Percentiles rank a stretch among this genome's conserved stretches.
phyloP scores from a whole-genome alignment of 345 rosid genomes.

The Eucalyptus albens region DNA sequence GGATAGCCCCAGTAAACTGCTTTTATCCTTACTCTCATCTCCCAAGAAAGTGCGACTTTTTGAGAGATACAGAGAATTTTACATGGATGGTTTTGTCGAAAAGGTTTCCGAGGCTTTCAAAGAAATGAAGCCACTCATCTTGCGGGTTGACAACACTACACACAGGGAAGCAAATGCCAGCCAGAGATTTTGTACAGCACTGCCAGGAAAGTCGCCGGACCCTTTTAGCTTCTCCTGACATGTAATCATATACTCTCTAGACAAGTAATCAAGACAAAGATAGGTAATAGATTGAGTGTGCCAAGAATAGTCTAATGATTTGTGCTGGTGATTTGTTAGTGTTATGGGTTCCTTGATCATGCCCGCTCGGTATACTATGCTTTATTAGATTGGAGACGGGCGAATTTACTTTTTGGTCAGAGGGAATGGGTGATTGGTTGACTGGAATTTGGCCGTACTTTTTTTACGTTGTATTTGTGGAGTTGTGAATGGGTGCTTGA shows the following conservation, averaged over 20 bases:
- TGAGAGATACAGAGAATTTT: slow-evolving; percentile 19
- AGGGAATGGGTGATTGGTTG: not conserved
- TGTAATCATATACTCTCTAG: slow-evolving; percentile 31
- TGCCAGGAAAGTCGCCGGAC: not conserved
- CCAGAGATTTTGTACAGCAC: slow-evolving; percentile 13
- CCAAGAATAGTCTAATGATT: not conserved
- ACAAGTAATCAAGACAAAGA: not conserved
- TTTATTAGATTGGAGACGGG: not conserved
- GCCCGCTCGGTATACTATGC: not conserved
- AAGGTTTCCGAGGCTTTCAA: slow-evolving; percentile 15
- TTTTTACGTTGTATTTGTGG: not conserved
- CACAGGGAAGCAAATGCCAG: not conserved
- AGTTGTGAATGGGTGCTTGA: not conserved
- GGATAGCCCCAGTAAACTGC: slow-evolving; percentile 34
- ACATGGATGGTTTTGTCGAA: slow-evolving; percentile 29
- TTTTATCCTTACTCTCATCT: slow-evolving; percentile 13
- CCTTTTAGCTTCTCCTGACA: slow-evolving; percentile 42
- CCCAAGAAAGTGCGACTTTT: slow-evolving; percentile 4
- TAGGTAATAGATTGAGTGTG: not conserved
- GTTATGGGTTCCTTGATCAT: not conserved
- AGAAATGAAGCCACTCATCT: not conserved
- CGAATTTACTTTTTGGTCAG: not conserved
- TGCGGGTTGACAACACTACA: not conserved
- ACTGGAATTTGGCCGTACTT: not conserved
- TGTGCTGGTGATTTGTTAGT: not conserved